Conservation (phyloP, 768 basidiomycete genomes). For the Pisolithus orientalis region DNA sequence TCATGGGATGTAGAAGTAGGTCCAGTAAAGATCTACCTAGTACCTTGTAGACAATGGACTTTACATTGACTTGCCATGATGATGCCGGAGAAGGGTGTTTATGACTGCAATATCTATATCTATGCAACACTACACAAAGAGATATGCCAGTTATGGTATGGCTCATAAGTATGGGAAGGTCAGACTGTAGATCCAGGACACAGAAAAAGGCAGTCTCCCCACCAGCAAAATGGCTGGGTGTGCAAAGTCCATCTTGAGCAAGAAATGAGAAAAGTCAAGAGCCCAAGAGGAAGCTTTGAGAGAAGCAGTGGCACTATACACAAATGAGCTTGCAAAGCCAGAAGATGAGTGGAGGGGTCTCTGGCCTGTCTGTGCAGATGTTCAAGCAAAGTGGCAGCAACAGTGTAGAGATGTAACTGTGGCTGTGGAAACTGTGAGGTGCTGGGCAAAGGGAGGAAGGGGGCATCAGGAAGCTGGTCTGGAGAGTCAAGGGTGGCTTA, state of each 20-base stretch:
- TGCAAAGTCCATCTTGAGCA: constrained; percentile 8
- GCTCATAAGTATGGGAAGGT: too few species aligned
- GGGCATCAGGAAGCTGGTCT: neutral
- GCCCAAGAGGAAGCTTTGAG: constrained; percentile 9
- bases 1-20: too few species aligned
- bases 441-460: constrained; percentile 15
- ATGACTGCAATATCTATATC: too few species aligned
- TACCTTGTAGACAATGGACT: too few species aligned
- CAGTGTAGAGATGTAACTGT: constrained; percentile 2
- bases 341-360: neutral
- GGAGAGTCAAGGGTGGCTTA: constrained; percentile 4
- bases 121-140: too few species aligned
- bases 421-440: constrained; percentile 18
- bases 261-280: constrained; percentile 7
- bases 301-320: constrained; percentile 5
- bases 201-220: too few species aligned
- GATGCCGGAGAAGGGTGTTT: too few species aligned
- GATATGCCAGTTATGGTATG: too few species aligned
- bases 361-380: constrained; percentile 8
- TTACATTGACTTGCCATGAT: too few species aligned
- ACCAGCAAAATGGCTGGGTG: neutral
- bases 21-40: too few species aligned
- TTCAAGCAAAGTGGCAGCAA: constrained; percentile 10
- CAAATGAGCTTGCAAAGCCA: constrained; percentile 4
- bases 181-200: too few species aligned